Conservation (phyloP, 2,329 filamentous ascomycete species). For the Colletotrichum abscissum region DNA sequence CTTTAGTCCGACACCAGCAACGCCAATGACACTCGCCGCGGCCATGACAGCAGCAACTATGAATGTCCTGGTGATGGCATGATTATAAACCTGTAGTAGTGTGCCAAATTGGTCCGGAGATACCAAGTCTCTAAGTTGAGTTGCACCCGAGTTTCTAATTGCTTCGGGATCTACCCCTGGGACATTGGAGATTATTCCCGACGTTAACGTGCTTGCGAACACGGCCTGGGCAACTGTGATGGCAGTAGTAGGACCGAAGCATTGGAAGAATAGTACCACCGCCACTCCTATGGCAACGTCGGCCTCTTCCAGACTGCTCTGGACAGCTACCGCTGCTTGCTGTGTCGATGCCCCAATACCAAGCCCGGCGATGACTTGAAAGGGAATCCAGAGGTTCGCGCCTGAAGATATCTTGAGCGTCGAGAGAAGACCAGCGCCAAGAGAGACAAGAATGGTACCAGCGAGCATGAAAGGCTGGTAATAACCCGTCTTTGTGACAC, state of each 20-base stretch:
- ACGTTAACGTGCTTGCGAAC: background rate
- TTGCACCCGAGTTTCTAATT: conserved; percentile 7
- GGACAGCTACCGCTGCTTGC: conserved; percentile 22
- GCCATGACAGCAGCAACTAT: conserved; percentile 18
- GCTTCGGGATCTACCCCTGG: background rate
- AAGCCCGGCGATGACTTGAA: conserved; percentile 24
- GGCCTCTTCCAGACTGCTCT: background rate
- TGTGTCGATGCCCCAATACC: conserved; percentile 21
- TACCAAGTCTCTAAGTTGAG: background rate
- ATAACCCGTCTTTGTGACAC: conserved; percentile 46
- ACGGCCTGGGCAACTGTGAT: conserved; percentile 20
- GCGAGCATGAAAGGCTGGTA: conserved; percentile 48
- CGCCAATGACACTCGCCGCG: conserved; percentile 20
- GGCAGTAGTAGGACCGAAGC: conserved; percentile 15
- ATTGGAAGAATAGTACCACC: conserved; percentile 17
- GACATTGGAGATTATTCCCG: background rate
- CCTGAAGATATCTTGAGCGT: conserved; percentile 37
- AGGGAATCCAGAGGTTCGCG: conserved; percentile 47
- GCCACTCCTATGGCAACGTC: conserved; percentile 22
- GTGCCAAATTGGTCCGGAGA: background rate
- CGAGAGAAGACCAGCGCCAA: conserved; percentile 37
- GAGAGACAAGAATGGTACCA: conserved; percentile 41
- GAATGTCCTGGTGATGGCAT: conserved; percentile 16
- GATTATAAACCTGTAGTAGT: conserved; percentile 12
- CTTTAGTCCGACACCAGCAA: conserved; percentile 16